Evolutionary conservation across 495 filamentous ascomycete species (phyloP), one percentile per base, ranked within the genome.

Genomic region (Letharia columbiana): DNA sequence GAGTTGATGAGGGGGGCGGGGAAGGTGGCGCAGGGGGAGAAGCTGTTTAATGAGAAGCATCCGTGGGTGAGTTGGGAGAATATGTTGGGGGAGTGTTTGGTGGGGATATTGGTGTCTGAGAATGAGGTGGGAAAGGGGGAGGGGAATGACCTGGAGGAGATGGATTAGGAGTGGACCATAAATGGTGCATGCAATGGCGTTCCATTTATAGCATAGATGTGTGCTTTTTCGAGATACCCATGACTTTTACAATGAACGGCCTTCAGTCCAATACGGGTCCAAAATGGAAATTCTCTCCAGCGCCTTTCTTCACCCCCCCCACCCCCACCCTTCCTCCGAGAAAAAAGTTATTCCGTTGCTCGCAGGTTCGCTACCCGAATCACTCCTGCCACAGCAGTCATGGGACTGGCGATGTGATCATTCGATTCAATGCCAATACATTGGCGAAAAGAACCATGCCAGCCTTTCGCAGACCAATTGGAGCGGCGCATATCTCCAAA

Each of bases 11-110:
- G 89, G 33, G 87, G 82, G 20, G 93, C 92, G 3, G 94, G 91
- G 23, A 82, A 84, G 68, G 88, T 92, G 72, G 81, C 78, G 73
- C 80, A 83, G 59, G 80, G 86, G 45, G 86, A 82, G 9, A 86
- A 86, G 78, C 70, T 98, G 72, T 98, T 98, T 75, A 86, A 87
- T 68, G 91, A 96, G 78, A 83, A 92, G 33, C 94, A 98, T 80
- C 91, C 93, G 23, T 98, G 95, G 94, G 93, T 98, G 13, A 98
- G 96, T 71, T 96, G 91, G 81, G 95, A 98, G 78, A 89, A 88
- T 6, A 96, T 98, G 84, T 76, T 98, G 62, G 84, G 86, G 35
- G 84, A 88, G 71, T 97, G 93, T 75, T 71, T 96, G 68, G 82
- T 98, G 6, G 94, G 94, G 2, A 86, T 96, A 41, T 77, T 91